Evolutionary conservation across 2,329 filamentous ascomycete genomes (phyloP), one percentile per base, ranked within the genome.

Genomic region (Plenodomus tracheiphilus): DNA sequence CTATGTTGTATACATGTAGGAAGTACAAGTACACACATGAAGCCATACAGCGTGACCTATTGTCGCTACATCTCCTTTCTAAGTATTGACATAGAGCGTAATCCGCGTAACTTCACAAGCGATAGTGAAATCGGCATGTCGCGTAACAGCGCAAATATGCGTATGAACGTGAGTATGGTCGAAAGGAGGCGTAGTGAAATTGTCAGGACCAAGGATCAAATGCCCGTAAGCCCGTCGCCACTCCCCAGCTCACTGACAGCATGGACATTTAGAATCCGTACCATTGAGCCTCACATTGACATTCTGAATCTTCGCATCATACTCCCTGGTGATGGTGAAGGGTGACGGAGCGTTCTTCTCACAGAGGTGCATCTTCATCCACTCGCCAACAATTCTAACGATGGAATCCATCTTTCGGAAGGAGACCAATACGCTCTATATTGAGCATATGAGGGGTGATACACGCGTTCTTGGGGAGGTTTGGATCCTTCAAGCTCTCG

Each of bases 331-430:
- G 20, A 47, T 38, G 6, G 35, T 39, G 17, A 43, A 47, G 2
- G 46, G 46, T 16, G 46, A 47, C 5, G 46, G 46, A 20, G 39
- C 36, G 13, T 11, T 28, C 18, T 16, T 20, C 4, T 32, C 19
- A 10, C 25, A 11, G 40, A 43, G 25, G 8, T 17, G 39, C 19
- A 3, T 18, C 17, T 18, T 19, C 38, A 28, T 16, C 42, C 42
- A 46, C 34, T 22, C 21, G 3, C 3, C 25, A 10, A 16, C 3
- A 16, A 45, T 46, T n/a, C 32, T 25, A 49, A 6, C 18, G 18
- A 18, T 49, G n/a, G 42, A 49, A 49, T 17, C 39, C 39, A 13
- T 49, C 43, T 28, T 42, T 42, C 2, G 47, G 44, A 7, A 49
- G 21, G 6, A 44, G 20, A 19, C 28, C 11, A 17, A 49, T 17